Conservation (phyloP, 2,329 filamentous ascomycete species). For the Bertia moriformis region DNA sequence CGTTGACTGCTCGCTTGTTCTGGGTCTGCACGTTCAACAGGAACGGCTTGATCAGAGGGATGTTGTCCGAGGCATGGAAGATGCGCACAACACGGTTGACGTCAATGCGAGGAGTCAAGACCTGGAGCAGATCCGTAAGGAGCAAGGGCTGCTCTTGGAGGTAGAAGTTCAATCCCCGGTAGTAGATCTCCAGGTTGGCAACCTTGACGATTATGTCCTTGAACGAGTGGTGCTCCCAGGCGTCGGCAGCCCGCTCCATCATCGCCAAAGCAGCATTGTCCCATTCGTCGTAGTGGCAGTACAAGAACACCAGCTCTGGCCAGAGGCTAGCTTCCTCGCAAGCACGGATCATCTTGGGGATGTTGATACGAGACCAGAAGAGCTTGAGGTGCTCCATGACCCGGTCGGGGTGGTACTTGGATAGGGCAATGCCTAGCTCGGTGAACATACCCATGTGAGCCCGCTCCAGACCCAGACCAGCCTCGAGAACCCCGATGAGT, state of each 20-base stretch:
- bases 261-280: constrained; percentile 94
- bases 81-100: constrained; percentile 98
- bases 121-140: constrained; percentile 87
- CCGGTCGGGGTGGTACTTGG: constrained; percentile 87
- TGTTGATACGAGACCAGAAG: constrained; percentile 96
- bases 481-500: constrained; percentile 84
- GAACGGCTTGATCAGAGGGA: constrained; percentile 97
- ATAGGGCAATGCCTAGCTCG: constrained; percentile 75
- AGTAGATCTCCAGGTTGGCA: constrained; percentile 97
- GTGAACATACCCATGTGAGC: constrained; percentile 98
- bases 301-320: constrained; percentile 95
- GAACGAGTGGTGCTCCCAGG: constrained; percentile 99
- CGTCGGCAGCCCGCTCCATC: constrained; percentile 93
- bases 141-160: constrained; percentile 92
- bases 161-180: constrained; percentile 92
- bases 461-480: constrained; percentile 81
- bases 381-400: constrained; percentile 98
- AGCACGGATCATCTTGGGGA: constrained; percentile 87
- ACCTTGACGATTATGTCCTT: constrained; percentile 98
- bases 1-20: constrained; percentile 97
- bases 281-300: constrained; percentile 95
- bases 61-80: constrained; percentile 96
- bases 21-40: constrained; percentile 87
- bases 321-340: constrained; percentile 91
- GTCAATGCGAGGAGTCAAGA: constrained; percentile 81